Conservation (phyloP, 352 stramenopile species). For the Globisporangium splendens region DNA sequence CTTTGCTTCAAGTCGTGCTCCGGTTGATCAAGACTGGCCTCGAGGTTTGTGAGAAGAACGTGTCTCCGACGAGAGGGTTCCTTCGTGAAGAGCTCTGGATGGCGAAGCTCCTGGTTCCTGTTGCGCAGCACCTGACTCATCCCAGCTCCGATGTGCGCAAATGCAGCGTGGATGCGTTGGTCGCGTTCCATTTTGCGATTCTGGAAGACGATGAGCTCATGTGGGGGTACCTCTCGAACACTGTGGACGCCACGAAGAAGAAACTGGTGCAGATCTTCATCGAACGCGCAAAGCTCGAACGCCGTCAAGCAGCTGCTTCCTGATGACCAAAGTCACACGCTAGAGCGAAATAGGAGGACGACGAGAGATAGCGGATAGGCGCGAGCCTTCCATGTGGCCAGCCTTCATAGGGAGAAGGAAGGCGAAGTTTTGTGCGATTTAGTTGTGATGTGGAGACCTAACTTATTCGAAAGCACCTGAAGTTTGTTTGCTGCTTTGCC, state of each 20-base stretch:
- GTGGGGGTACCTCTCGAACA: conserved; percentile 36
- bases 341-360: no score
- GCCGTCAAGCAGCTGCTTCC: conserved; percentile 3
- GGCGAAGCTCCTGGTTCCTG: conserved; percentile 23
- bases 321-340: no score
- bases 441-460: no score
- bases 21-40: conserved; percentile 45
- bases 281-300: conserved; percentile 49
- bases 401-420: no score
- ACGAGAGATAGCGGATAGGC: no score
- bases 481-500: no score
- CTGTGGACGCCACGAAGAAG: conserved; percentile 49
- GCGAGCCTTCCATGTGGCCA: no score
- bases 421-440: no score
- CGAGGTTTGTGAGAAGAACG: conserved; percentile 23
- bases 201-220: conserved; percentile 39
- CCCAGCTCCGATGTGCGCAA: conserved; percentile 66
- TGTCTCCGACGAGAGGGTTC: conserved; percentile 18
- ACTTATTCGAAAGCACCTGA: no score
- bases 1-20: conserved; percentile 45
- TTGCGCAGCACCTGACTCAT: conserved; percentile 43
- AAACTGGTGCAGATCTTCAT: conserved; percentile 78
- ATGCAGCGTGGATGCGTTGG: conserved; percentile 56
- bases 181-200: conserved; percentile 59
- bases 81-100: conserved; percentile 30